Evolutionary conservation across 441 rosid species (phyloP).

Genomic region (Oxalis stricta): DNA sequence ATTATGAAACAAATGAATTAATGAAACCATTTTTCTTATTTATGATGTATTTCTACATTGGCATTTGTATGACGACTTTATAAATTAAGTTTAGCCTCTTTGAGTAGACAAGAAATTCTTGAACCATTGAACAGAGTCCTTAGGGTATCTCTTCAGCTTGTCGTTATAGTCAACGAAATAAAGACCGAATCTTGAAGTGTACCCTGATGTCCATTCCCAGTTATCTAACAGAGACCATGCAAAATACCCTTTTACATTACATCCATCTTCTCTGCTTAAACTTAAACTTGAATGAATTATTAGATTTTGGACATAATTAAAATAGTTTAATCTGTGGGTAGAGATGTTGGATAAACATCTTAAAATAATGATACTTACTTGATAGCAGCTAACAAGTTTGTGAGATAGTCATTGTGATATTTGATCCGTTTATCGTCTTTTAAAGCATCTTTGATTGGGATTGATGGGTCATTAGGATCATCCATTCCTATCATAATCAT

Average conservation of each 20-base stretch:
- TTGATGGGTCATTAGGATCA: conserved; percentile 37
- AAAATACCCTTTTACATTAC: conserved; percentile 91
- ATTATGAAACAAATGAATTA: too few relatives aligned
- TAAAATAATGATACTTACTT: conserved; percentile 21
- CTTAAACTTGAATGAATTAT: neutral
- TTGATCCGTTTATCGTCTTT: conserved; percentile 73
- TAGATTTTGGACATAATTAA: too few relatives aligned
- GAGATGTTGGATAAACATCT: neutral
- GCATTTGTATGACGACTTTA: too few relatives aligned
- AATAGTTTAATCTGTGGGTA: too few relatives aligned
- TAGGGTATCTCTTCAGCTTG: conserved; percentile 85
- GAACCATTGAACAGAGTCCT: conserved; percentile 82
- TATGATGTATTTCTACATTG: too few relatives aligned
- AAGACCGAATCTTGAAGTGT: conserved; percentile 82
- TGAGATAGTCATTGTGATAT: conserved; percentile 69
- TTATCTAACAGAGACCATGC: conserved; percentile 88
- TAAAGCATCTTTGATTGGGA: conserved; percentile 37
- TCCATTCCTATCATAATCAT: conserved; percentile 60
- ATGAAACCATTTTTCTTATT: too few relatives aligned
- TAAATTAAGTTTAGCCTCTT: neutral
- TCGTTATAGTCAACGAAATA: conserved; percentile 72
- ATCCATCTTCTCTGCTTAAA: conserved; percentile 68
- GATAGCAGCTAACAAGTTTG: conserved; percentile 63
- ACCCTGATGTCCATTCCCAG: conserved; percentile 95
- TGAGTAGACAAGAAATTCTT: conserved; percentile 51